phyloP scores from a whole-genome alignment of 106 monocot species.

The Hemerocallis citrina region DNA sequence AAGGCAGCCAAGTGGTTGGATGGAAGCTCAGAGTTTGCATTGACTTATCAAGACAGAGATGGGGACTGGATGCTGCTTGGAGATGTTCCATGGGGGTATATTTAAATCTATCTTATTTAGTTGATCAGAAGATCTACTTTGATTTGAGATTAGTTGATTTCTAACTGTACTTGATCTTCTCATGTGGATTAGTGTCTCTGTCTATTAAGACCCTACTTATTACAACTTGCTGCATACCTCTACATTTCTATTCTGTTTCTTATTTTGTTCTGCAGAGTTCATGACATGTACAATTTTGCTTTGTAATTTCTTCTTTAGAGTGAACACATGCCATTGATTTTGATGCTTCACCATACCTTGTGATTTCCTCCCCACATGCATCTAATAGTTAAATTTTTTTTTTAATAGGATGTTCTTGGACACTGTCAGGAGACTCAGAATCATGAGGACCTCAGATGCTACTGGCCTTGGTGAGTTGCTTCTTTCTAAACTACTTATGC shows the following conservation, averaged over 20 bases:
- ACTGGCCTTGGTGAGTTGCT: slow-evolving; percentile 53
- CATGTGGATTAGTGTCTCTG: no score
- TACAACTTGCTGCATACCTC: neutral
- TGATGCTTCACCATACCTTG: no score
- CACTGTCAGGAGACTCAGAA: slow-evolving; percentile 74
- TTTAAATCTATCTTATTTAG: no score
- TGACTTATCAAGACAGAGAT: slow-evolving; percentile 93
- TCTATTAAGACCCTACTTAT: no score
- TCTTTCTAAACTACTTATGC: no score
- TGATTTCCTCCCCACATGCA: no score
- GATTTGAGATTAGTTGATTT: neutral
- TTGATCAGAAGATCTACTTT: no score
- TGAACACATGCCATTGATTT: no score
- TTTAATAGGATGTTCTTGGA: slow-evolving; percentile 69
- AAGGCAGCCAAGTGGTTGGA: slow-evolving; percentile 53
- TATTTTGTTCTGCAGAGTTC: neutral
- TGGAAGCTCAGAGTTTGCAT: slow-evolving; percentile 64
- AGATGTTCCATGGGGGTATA: slow-evolving; percentile 96
- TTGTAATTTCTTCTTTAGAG: no score
- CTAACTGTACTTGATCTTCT: no score
- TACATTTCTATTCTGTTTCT: neutral
- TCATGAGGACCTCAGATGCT: slow-evolving; percentile 77
- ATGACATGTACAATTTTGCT: no score
- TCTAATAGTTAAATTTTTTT: slow-evolving; percentile 4
- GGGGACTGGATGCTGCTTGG: slow-evolving; percentile 98